A percentile compares a stretch with the other conserved stretches of the same genome.
Evolutionary conservation across 495 filamentous ascomycete genomes (phyloP).

Genomic region (Aspergillus steynii): DNA sequence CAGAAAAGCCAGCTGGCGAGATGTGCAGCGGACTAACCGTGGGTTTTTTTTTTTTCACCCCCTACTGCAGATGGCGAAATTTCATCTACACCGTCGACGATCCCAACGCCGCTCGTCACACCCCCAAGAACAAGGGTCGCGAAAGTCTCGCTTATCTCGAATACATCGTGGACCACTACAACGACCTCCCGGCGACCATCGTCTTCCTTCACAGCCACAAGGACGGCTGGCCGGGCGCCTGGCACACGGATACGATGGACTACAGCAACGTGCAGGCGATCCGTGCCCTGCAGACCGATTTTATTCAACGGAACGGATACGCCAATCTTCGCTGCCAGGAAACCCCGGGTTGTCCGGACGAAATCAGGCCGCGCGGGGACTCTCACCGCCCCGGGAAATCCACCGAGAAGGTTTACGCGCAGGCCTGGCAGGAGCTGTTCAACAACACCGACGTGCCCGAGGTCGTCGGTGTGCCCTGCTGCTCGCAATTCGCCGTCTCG

Average conservation of each 20-base stretch:
- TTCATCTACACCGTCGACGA: conserved; percentile 50
- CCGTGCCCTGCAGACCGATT: conserved; percentile 38
- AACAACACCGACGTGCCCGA: conserved; percentile 45
- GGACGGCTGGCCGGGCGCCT: conserved; percentile 40
- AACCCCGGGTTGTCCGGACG: conserved; percentile 42
- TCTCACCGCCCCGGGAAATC: conserved; percentile 54
- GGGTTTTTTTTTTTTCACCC: too few species aligned
- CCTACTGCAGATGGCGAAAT: conserved; percentile 39
- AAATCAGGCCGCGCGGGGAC: conserved; percentile 43
- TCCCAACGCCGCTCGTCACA: conserved; percentile 33
- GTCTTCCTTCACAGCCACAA: conserved; percentile 48
- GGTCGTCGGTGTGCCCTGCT: conserved; percentile 57
- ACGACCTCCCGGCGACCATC: conserved; percentile 40
- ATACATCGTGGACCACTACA: conserved; percentile 49
- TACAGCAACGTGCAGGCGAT: conserved; percentile 47
- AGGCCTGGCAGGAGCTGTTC: conserved; percentile 48
- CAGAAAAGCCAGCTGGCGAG: conserved; percentile 6
- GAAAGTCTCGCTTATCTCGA: conserved; percentile 51
- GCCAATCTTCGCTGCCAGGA: conserved; percentile 45
- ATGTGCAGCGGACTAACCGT: background rate
- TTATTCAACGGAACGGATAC: conserved; percentile 37
- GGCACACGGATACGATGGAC: conserved; percentile 49
- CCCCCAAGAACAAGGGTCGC: conserved; percentile 48
- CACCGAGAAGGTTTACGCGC: conserved; percentile 39
- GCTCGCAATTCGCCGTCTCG: conserved; percentile 69